Percentiles rank a stretch among this genome's conserved stretches.
Conservation (phyloP, 345 rosid species). For the Salix viminalis region DNA sequence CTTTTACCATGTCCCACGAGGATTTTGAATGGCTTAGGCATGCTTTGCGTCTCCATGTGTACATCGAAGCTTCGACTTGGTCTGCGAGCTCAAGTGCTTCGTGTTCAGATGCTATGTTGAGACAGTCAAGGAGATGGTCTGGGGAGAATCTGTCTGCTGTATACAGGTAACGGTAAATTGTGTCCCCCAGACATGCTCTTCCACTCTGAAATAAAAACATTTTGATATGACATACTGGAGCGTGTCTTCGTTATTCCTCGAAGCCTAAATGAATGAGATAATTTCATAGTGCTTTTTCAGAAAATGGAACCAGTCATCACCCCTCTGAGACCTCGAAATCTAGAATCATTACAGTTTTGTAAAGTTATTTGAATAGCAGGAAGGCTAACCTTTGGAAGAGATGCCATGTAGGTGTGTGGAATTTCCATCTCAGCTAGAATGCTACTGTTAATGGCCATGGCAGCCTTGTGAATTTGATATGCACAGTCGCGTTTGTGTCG, state of each 20-base stretch:
- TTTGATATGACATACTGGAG: neutral
- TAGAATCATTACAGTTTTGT: neutral
- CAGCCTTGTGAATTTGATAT: conserved; percentile 91
- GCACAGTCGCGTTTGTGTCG: conserved; percentile 63
- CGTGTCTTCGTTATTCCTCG: neutral
- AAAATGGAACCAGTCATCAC: neutral
- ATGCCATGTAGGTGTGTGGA: conserved; percentile 68
- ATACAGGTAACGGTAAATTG: conserved; percentile 60
- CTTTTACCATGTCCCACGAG: conserved; percentile 87
- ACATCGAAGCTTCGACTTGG: conserved; percentile 76
- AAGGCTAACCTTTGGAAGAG: conserved; percentile 79
- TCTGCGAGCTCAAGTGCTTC: conserved; percentile 92
- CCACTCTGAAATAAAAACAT: conserved; percentile 53
- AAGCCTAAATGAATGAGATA: neutral
- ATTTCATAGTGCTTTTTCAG: neutral
- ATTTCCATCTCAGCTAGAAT: conserved; percentile 87
- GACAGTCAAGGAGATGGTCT: conserved; percentile 55
- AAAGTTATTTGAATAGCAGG: neutral
- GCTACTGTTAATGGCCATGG: conserved; percentile 82
- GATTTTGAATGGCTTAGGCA: conserved; percentile 63
- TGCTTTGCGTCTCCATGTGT: conserved; percentile 90
- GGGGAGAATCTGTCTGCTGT: conserved; percentile 67
- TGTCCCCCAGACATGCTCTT: conserved; percentile 74
- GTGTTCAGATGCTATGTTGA: conserved; percentile 72
- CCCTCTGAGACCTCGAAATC: neutral